Conservation (phyloP, 768 basidiomycete genomes). For the Grammothele lineata region DNA sequence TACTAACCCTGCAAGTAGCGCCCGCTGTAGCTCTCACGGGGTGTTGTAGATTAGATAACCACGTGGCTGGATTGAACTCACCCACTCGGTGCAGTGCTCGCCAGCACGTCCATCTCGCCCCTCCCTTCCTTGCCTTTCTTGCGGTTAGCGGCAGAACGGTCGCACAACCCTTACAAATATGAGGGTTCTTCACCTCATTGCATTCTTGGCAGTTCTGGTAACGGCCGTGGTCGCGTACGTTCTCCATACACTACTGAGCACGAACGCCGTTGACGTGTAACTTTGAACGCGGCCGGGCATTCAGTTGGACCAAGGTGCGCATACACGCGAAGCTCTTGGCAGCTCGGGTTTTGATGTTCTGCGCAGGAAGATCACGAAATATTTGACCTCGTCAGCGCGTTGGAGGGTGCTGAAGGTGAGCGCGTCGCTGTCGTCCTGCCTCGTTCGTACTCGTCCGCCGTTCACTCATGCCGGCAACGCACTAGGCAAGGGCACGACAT, state of each 20-base stretch:
- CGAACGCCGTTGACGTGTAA: conserved; percentile 1
- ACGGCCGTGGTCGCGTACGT: conserved; percentile 60
- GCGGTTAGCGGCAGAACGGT: no score
- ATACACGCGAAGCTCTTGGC: not conserved
- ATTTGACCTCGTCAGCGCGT: conserved; percentile 83
- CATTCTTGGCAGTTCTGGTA: conserved; percentile 48
- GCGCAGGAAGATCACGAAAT: conserved; percentile 90
- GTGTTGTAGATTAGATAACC: conserved; percentile 7
- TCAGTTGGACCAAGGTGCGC: conserved; percentile 69
- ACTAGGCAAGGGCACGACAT: conserved; percentile 82
- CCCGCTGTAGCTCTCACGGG: no score
- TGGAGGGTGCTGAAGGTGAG: conserved; percentile 77
- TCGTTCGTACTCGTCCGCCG: not conserved
- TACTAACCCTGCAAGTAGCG: no score
- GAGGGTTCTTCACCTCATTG: conserved; percentile 45
- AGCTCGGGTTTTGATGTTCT: not conserved
- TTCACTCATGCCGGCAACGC: not conserved
- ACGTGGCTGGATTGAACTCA: not conserved
- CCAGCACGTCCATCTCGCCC: not conserved
- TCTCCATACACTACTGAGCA: not conserved
- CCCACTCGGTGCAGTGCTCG: not conserved
- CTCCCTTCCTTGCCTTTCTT: not conserved
- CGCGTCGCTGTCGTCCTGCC: no score
- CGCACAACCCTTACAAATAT: conserved; percentile 35
- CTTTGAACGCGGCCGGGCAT: not conserved